phyloP scores from a whole-genome alignment of 2,329 filamentous ascomycete species.

The Emmonsiellopsis sp. region DNA sequence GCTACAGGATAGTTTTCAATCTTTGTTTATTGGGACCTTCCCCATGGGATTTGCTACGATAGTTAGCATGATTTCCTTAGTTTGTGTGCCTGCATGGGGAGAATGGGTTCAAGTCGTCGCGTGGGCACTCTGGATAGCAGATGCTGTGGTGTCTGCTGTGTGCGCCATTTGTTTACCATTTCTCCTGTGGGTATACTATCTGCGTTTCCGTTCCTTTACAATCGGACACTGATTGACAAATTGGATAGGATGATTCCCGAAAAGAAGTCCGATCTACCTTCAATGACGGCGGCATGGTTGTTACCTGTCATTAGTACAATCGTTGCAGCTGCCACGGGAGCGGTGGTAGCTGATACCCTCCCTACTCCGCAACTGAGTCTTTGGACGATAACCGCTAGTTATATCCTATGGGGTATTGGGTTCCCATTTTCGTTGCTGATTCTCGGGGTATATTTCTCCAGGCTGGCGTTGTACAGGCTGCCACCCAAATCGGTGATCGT shows the following conservation, averaged over 20 bases:
- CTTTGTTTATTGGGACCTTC: slow-evolving; percentile 58
- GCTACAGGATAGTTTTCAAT: slow-evolving; percentile 57
- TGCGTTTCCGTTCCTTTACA: background rate
- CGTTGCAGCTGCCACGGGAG: slow-evolving; percentile 56
- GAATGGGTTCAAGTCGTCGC: slow-evolving; percentile 45
- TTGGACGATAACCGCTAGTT: slow-evolving; percentile 54
- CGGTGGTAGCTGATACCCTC: slow-evolving; percentile 51
- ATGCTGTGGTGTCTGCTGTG: slow-evolving; percentile 43
- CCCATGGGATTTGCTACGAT: slow-evolving; percentile 62
- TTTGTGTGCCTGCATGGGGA: slow-evolving; percentile 54
- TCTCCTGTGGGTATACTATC: slow-evolving; percentile 38
- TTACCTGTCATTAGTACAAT: slow-evolving; percentile 59
- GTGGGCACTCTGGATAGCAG: slow-evolving; percentile 52
- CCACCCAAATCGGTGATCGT: slow-evolving; percentile 60
- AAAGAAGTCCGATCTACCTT: slow-evolving; percentile 40
- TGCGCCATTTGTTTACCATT: slow-evolving; percentile 49
- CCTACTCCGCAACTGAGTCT: slow-evolving; percentile 47
- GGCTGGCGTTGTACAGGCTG: slow-evolving; percentile 58
- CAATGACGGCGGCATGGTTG: slow-evolving; percentile 57
- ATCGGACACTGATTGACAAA: background rate
- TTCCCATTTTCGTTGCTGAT: slow-evolving; percentile 53
- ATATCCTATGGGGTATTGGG: slow-evolving; percentile 63
- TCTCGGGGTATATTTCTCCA: slow-evolving; percentile 60
- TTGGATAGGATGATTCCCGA: slow-evolving; percentile 19
- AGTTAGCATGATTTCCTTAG: slow-evolving; percentile 53